Conservation (phyloP, 1,284 basidiomycete species). For the Puccinia hordei region DNA sequence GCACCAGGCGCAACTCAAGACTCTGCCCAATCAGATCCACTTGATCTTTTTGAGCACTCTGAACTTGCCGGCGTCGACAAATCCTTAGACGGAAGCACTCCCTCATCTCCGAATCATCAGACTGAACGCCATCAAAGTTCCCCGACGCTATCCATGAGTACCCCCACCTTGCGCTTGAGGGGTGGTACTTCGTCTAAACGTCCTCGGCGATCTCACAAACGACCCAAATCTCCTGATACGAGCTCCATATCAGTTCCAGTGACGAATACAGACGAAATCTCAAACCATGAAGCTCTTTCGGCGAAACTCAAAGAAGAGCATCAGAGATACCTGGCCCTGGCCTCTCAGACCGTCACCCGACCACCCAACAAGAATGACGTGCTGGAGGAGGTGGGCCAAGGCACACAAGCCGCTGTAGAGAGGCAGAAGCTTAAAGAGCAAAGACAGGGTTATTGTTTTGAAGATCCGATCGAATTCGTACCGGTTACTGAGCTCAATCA, state of each 20-base stretch:
- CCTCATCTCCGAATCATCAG: too few species aligned
- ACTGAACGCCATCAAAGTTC: too few species aligned
- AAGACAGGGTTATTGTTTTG: conserved; percentile 11
- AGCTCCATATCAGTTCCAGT: background rate
- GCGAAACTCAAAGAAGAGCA: conserved; percentile 11
- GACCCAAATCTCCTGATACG: conserved; percentile 2
- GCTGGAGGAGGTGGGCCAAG: conserved; percentile 39
- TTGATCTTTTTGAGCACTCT: too few species aligned
- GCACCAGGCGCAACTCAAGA: too few species aligned
- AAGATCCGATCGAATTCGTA: conserved; percentile 37
- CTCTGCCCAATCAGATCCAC: too few species aligned
- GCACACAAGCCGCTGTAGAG: conserved; percentile 37
- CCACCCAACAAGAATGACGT: background rate
- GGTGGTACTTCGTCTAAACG: conserved; percentile 39
- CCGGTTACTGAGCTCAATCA: background rate
- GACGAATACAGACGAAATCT: background rate
- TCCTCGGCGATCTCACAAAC: background rate
- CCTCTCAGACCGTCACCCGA: conserved; percentile 3
- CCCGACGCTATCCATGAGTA: background rate
- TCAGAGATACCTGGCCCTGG: conserved; percentile 16
- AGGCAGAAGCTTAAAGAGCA: conserved; percentile 42
- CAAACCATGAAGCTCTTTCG: conserved; percentile 5
- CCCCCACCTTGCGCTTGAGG: conserved; percentile 33
- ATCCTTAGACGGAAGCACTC: too few species aligned
- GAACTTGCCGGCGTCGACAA: too few species aligned